Conservation (phyloP, 352 stramenopile genomes). For the Globisporangium carolinianum region DNA sequence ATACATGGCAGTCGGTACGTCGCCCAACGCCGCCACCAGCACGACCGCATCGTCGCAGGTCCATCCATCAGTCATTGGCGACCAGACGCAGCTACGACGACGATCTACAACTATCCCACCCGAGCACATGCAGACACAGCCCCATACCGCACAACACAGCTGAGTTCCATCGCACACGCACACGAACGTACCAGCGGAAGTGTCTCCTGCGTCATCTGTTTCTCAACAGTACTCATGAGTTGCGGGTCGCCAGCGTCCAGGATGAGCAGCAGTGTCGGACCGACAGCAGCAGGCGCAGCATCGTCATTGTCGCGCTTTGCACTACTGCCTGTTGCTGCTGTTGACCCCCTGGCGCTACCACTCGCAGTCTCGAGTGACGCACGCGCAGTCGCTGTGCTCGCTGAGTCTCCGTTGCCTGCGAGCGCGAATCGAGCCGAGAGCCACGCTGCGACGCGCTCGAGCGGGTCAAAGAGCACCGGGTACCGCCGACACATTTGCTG, state of each 20-base stretch:
- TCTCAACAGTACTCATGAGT: constrained; percentile 29
- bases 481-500: constrained; percentile 39
- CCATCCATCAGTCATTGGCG: too few relatives aligned
- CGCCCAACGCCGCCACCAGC: too few relatives aligned
- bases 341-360: too few relatives aligned
- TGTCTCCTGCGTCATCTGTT: constrained; percentile 29
- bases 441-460: constrained; percentile 26
- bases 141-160: too few relatives aligned
- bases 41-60: too few relatives aligned
- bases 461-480: constrained; percentile 46
- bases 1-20: not conserved
- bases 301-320: not conserved
- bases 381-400: not conserved
- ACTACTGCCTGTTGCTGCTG: not conserved
- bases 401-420: constrained; percentile 1
- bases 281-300: not conserved
- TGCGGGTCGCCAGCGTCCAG: constrained; percentile 39
- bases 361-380: not conserved
- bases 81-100: too few relatives aligned
- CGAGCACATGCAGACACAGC: too few relatives aligned
- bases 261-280: constrained; percentile 15
- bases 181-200: constrained; percentile 14
- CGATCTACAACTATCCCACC: too few relatives aligned
- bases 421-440: constrained; percentile 24
- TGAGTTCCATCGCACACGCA: too few relatives aligned